phyloP scores from a whole-genome alignment of 306 rosid species.

The Medicago lupulina region DNA sequence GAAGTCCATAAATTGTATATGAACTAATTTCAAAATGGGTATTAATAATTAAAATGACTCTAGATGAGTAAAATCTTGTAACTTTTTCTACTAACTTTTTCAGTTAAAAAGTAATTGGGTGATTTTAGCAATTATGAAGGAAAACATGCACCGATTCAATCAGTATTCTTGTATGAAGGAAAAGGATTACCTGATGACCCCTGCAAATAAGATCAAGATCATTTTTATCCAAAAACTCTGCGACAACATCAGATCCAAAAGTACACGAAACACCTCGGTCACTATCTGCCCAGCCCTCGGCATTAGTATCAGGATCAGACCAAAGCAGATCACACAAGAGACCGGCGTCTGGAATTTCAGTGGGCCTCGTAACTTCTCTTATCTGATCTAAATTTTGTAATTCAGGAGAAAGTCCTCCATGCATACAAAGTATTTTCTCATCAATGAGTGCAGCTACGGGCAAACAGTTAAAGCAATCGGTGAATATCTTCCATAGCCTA shows the following conservation, averaged over 20 bases:
- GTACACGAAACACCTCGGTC: conserved; percentile 79
- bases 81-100: conserved; percentile 3
- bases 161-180: conserved; percentile 6
- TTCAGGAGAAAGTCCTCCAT: conserved; percentile 85
- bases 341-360: conserved; percentile 79
- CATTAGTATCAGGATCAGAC: conserved; percentile 73
- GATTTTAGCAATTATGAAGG: conserved; percentile 5
- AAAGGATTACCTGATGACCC: conserved; percentile 78
- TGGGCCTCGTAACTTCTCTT: conserved; percentile 64
- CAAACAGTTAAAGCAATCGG: conserved; percentile 83
- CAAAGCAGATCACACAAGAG: conserved; percentile 87
- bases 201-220: conserved; percentile 84
- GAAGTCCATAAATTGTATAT: conserved; percentile 4
- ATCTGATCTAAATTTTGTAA: conserved; percentile 72
- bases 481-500: conserved; percentile 86
- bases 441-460: conserved; percentile 86
- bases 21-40: not conserved
- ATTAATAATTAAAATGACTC: not conserved
- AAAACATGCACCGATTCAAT: conserved; percentile 5
- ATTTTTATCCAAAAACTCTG: conserved; percentile 70
- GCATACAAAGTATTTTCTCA: conserved; percentile 81
- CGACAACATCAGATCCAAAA: conserved; percentile 69
- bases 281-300: conserved; percentile 76
- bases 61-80: not conserved
- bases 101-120: not conserved